Evolutionary conservation across 2,329 filamentous ascomycete species (phyloP), one percentile per base, ranked within the genome.

Genomic region (Colletotrichum coccodes): DNA sequence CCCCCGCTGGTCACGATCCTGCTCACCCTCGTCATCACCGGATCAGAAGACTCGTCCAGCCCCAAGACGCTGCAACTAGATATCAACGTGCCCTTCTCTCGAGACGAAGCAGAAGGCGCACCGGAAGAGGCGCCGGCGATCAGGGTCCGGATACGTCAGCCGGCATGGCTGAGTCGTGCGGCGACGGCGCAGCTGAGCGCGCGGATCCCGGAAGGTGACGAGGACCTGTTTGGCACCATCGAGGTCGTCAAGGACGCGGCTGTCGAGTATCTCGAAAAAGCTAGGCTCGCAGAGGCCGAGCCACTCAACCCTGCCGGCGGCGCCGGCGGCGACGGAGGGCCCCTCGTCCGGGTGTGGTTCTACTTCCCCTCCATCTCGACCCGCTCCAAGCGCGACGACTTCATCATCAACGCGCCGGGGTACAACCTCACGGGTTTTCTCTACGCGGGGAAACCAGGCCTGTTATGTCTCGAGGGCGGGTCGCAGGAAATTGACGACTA

Each of bases 361-460:
- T 90, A 90, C 76, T 89, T 90, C 70, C 88, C 88, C 0, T 89
- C 87, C 1, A 85, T 90, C 61, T 87, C 84, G 46, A 90, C 88
- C 0, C 84, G 88, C 3, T 82, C 83, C 52, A 90, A 90, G 72
- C 81, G 88, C 53, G 83, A 86, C 71, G 87, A 90, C 71, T 77
- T 90, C 47, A 83, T 90, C 50, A 83, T 81, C 62, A 78, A 87
- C 64, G 87, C 87, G 0, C 84, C 87, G 0, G 71, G 74, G 0
- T 88, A 89, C 74, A 76, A 74, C 3, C 80, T 90, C 0, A 89
- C 87, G 0, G 88, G 88, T 0, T 90, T 90, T 71, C 82, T 90
- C 4, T 79, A 88, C 18, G 88, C 88, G 0, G 88, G 88, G 0
- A 90, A 90, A 69, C 88, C 88, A 0, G 88, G 88, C 2, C 78